A percentile compares a stretch with the other conserved stretches of the same genome.
These are phyloP conservation scores for Amauroascus niger DNA, from an alignment of 2,329 filamentous ascomycete species.

Conservation along the genomic window DNA sequence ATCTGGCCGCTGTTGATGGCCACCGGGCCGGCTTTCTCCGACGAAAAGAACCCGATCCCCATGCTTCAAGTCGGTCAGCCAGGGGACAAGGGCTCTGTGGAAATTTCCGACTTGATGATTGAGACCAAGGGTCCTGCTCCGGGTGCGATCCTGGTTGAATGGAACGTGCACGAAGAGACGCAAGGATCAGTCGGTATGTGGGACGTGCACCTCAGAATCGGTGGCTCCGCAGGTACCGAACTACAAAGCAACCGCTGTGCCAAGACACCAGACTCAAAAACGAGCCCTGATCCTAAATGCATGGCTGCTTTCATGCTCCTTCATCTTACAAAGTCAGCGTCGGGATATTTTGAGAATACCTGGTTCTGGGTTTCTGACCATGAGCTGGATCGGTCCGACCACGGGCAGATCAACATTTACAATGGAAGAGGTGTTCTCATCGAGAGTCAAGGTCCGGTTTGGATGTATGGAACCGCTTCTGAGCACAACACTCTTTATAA, in stretches of 20 bases:
- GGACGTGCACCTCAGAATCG: conserved; percentile 93
- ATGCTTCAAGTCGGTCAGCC: conserved; percentile 73
- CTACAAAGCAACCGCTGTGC: conserved; percentile 70
- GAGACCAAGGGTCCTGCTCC: conserved; percentile 73
- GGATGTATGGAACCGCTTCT: conserved; percentile 66
- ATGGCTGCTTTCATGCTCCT: conserved; percentile 60
- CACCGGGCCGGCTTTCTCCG: conserved; percentile 60
- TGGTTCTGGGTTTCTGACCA: conserved; percentile 91
- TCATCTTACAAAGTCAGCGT: conserved; percentile 47
- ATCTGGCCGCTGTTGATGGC: conserved; percentile 87
- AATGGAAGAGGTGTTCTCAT: conserved; percentile 76
- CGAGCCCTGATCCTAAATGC: conserved; percentile 56
- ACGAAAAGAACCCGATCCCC: conserved; percentile 66
- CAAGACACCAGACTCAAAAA: conserved; percentile 59
- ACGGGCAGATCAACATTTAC: conserved; percentile 64
- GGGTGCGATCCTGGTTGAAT: conserved; percentile 83
- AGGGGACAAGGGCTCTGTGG: conserved; percentile 68
- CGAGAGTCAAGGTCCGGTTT: conserved; percentile 56
- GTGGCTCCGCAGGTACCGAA: conserved; percentile 72
- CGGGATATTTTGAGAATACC: conserved; percentile 74
- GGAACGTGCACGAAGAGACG: conserved; percentile 61
- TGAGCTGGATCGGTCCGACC: conserved; percentile 65
- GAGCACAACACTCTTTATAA: conserved; percentile 59
- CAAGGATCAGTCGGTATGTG: conserved; percentile 72
- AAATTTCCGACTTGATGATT: conserved; percentile 81